Evolutionary conservation across 2,329 filamentous ascomycete genomes (phyloP).

Genomic region (Conoideocrella luteorostrata): DNA sequence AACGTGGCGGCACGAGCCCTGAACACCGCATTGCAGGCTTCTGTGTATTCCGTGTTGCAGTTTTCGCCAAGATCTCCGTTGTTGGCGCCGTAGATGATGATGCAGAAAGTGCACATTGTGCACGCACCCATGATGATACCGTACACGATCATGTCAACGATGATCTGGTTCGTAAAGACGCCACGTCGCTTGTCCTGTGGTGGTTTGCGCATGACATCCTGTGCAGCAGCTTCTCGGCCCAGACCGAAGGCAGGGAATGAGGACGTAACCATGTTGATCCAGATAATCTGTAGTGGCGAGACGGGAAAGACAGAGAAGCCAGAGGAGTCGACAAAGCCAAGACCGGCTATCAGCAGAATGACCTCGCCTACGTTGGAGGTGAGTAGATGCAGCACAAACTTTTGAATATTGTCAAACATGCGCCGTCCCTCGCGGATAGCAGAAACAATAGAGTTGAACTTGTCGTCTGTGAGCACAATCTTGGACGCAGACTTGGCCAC

Average conservation of each 20-base stretch:
- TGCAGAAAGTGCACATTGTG: slow-evolving; percentile 59
- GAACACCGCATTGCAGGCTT: slow-evolving; percentile 56
- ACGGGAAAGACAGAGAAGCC: slow-evolving; percentile 79
- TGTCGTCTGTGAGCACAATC: slow-evolving; percentile 82
- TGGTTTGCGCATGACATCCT: slow-evolving; percentile 72
- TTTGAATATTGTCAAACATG: slow-evolving; percentile 86
- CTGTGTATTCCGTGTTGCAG: slow-evolving; percentile 56
- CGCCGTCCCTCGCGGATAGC: slow-evolving; percentile 77
- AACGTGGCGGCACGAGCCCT: slow-evolving; percentile 67
- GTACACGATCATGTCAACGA: slow-evolving; percentile 74
- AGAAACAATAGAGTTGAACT: slow-evolving; percentile 79
- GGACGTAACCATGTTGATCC: slow-evolving; percentile 92
- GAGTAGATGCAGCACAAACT: slow-evolving; percentile 75
- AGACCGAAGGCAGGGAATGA: slow-evolving; percentile 84
- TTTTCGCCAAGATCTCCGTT: slow-evolving; percentile 48
- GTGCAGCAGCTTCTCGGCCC: slow-evolving; percentile 68
- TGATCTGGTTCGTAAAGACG: slow-evolving; percentile 72
- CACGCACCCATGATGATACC: slow-evolving; percentile 71
- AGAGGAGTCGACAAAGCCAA: slow-evolving; percentile 68
- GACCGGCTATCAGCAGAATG: slow-evolving; percentile 70
- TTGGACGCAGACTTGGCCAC: slow-evolving; percentile 77
- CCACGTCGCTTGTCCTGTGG: slow-evolving; percentile 64
- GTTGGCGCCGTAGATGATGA: slow-evolving; percentile 53
- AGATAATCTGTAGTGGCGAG: slow-evolving; percentile 79
- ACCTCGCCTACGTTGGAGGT: slow-evolving; percentile 81